A percentile compares a stretch with the other conserved stretches of the same genome.
Evolutionary conservation across 495 filamentous ascomycete species (phyloP).

Genomic region (Talaromyces ruber): DNA sequence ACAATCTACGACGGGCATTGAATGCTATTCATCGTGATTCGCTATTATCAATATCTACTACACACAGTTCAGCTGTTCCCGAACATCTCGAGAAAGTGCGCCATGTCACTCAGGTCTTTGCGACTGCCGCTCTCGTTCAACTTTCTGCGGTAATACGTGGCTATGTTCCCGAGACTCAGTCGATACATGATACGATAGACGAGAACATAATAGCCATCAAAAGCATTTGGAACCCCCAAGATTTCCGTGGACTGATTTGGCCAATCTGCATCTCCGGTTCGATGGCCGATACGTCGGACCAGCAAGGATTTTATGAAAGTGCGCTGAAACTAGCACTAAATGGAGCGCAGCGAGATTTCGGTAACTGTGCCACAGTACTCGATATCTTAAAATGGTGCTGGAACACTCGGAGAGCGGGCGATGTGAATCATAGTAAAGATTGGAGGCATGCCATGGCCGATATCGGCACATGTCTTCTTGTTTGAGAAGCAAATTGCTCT

Average conservation of each 20-base stretch:
- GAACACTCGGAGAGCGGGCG: background rate
- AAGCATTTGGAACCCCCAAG: background rate
- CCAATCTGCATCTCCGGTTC: conserved; percentile 1
- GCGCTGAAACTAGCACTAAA: background rate
- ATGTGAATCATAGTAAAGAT: too few species aligned
- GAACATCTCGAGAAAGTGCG: background rate
- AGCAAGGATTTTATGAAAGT: background rate
- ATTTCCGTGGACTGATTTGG: background rate
- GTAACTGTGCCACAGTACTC: background rate
- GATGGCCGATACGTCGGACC: background rate
- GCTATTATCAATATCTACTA: too few species aligned
- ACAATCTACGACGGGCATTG: background rate
- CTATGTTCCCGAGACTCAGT: too few species aligned
- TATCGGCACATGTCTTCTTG: background rate
- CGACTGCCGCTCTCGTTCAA: background rate
- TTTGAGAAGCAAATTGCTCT: too few species aligned
- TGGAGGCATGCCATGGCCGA: background rate
- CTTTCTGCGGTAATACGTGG: background rate
- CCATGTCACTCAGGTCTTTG: background rate
- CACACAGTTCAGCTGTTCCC: background rate
- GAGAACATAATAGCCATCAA: background rate
- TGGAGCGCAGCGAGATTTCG: background rate
- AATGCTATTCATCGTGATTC: background rate
- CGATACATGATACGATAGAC: background rate
- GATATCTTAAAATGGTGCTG: background rate